phyloP scores from a whole-genome alignment of 1,284 basidiomycete species.

The Porogramme epimiltina region DNA sequence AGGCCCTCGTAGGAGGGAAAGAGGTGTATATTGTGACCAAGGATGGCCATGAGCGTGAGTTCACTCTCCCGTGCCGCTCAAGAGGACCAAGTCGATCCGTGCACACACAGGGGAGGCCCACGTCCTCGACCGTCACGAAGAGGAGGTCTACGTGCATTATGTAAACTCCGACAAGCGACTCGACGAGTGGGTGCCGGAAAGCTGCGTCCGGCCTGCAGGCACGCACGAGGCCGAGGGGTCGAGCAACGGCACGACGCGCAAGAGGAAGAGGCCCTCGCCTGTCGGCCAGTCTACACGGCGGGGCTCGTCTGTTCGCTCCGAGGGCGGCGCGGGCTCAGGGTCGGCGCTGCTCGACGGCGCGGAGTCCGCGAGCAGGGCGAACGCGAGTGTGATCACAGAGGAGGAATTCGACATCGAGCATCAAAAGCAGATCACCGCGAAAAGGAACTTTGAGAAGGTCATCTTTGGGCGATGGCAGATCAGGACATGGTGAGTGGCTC shows the following conservation, averaged over 20 bases:
- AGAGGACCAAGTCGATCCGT: constrained; percentile 1
- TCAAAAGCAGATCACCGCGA: constrained; percentile 66
- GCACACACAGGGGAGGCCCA: constrained; percentile 44
- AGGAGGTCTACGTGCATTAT: constrained; percentile 69
- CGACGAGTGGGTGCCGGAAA: constrained; percentile 72
- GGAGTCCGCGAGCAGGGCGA: constrained; percentile 6
- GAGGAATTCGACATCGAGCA: constrained; percentile 69
- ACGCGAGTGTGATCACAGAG: constrained; percentile 48
- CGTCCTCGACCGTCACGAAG: constrained; percentile 49
- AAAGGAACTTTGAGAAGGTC: constrained; percentile 78
- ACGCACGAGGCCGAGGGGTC: constrained; percentile 21
- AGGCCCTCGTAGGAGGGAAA: constrained; percentile 20
- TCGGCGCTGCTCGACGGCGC: constrained; percentile 16
- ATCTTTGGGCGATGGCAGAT: constrained; percentile 78
- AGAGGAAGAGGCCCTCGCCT: constrained; percentile 29
- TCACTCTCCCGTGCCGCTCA: neutral
- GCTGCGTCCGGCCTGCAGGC: constrained; percentile 34
- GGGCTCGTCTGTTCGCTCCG: constrained; percentile 16
- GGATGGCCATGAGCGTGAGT: constrained; percentile 50
- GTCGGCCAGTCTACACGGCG: neutral
- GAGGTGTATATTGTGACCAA: constrained; percentile 34
- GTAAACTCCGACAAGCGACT: constrained; percentile 70
- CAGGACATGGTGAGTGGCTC: constrained; percentile 67
- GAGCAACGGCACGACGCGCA: constrained; percentile 27
- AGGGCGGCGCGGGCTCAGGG: constrained; percentile 6